phyloP scores from a whole-genome alignment of 352 stramenopile species.

The Blastocystis sp. region DNA sequence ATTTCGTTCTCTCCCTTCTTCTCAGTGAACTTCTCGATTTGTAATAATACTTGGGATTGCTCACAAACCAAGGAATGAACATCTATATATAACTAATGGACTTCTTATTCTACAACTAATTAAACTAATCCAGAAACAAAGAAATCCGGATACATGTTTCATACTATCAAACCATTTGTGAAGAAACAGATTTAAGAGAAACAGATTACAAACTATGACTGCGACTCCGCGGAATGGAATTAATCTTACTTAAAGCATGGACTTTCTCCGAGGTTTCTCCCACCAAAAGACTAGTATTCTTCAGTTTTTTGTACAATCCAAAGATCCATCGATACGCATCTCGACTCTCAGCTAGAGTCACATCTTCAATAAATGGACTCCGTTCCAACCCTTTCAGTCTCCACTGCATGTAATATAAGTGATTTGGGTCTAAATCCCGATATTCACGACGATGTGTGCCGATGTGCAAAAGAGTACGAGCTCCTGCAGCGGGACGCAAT shows the following conservation, averaged over 20 bases:
- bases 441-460: constrained; percentile 64
- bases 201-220: constrained; percentile 56
- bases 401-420: constrained; percentile 67
- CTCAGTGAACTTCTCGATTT: too few species aligned
- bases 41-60: too few species aligned
- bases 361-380: constrained; percentile 51
- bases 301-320: constrained; percentile 31
- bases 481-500: neutral
- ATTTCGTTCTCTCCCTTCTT: too few species aligned
- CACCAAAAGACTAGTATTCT: constrained; percentile 36
- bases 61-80: too few species aligned
- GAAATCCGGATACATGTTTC: neutral
- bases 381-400: constrained; percentile 24
- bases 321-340: constrained; percentile 29
- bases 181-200: neutral
- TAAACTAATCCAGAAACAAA: neutral
- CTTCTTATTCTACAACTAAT: neutral
- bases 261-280: constrained; percentile 15
- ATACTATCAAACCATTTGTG: neutral
- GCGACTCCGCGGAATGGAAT: neutral
- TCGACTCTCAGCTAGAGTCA: constrained; percentile 37
- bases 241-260: neutral
- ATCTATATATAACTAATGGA: neutral
- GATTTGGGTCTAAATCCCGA: constrained; percentile 47
- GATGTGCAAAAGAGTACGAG: constrained; percentile 54